Base-by-base conservation (phyloP, 139 green algal genomes). In the Ettlia oleoabundans region DNA sequence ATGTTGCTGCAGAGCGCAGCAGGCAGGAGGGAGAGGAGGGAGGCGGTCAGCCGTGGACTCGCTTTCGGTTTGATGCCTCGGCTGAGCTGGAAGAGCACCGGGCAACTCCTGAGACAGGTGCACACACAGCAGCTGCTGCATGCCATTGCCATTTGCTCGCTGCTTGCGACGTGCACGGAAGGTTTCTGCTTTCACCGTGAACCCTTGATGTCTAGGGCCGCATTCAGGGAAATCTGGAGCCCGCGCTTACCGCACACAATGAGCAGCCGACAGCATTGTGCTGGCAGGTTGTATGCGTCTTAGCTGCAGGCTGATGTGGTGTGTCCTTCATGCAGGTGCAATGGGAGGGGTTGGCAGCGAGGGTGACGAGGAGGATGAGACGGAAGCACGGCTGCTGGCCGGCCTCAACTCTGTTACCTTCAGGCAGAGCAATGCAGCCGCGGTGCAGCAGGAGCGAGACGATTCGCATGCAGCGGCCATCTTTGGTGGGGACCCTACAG, bases 61-160 rank as follows among this genome's bases (percentile, higher is more conserved):
- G 73, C 0, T 80, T 51, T 24, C 51, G 42, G 35, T 80, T 80
- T 53, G 58, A 67, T 68, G 73, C 38, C 13, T 26, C 24, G 2
- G 73, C 73, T 7, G 73, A 80, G 53, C 53, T 80, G 13, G 73
- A 80, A 33, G 73, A 68, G 28, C 37, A 77, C 15, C 70, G 70
- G 42, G 40, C 30, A 42, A 33, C 37, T 38, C 47, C 47, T 10
- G 15, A 24, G 63, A 15, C 30, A 30, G n/a, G 6, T 28, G n/a
- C n/a, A n/a, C n/a, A n/a, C n/a, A n/a, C n/a, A n/a, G n/a, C n/a
- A n/a, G n/a, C n/a, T n/a, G n/a, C n/a, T n/a, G n/a, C n/a, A n/a
- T n/a, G n/a, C n/a, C n/a, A n/a, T n/a, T n/a, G n/a, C n/a, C n/a
- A n/a, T n/a, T n/a, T n/a, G n/a, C n/a, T n/a, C n/a, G n/a, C n/a